Base-by-base conservation (phyloP, 495 filamentous ascomycete species). In the Penicillium tannophilum region DNA sequence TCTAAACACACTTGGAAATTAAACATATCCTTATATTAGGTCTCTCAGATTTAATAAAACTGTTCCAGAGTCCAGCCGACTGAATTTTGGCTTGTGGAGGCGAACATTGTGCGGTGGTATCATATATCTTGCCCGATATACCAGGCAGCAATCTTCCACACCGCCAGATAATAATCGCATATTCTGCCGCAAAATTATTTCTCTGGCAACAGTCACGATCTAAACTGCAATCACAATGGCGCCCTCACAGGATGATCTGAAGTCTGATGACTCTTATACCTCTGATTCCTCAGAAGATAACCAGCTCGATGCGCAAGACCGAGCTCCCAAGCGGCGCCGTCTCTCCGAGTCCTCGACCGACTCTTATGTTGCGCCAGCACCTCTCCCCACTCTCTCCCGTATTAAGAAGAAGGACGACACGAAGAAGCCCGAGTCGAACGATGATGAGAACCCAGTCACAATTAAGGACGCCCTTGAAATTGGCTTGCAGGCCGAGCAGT, bases 391-490 rank as follows among this genome's bases (percentile, higher is more conserved):
- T 8, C 61, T 78, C 55, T 78, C 77, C 28, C 75, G 77, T 54
- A 79, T 80, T 44, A 80, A 76, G 60, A 76, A 75, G 64, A 79
- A 78, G 52, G 66, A 66, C 30, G 63, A 73, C 39, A 60, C 44
- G 7, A 62, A 69, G 23, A 65, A 66, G 30, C 46, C 66, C 52
- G 59, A 61, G 6, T 6, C 54, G 5, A 47, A 59, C 6, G 63
- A 66, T 3, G 66, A 71, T 11, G 66, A 74, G 14, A 69, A 73
- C 20, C 77, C 77, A 7, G 72, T 78, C 0, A 62, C 69, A n/a
- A 80, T 76, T 41, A 59, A 59, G 48, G 76, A 78, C 72, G 77
- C 77, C 9, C 67, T 78, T 23, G 76, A 76, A 33, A 75, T 78
- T 49, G 76, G 77, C 19, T 61, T 77, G 10, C 64, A 69, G 17